Conservation (phyloP, 352 stramenopile species). For the Stephanocyclus meneghinianus region DNA sequence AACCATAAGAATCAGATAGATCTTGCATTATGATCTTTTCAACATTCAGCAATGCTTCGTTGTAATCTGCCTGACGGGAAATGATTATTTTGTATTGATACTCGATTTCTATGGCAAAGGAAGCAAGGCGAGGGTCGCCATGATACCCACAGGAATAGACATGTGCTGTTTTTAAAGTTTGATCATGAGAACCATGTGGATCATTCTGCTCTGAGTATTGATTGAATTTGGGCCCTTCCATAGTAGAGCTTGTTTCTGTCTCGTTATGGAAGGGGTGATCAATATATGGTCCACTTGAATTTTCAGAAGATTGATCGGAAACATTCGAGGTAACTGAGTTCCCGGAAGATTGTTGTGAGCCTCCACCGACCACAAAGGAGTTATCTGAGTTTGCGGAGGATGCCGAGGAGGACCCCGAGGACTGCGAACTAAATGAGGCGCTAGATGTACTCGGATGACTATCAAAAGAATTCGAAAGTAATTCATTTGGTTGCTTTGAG, state of each 20-base stretch:
- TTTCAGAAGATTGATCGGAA: neutral
- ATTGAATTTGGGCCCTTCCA: neutral
- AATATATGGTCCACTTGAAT: neutral
- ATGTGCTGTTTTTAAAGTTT: neutral
- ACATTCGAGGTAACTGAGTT: neutral
- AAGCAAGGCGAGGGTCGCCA: neutral
- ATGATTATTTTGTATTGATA: conserved; percentile 4
- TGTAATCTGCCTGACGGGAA: neutral
- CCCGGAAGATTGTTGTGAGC: neutral
- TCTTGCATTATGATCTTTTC: conserved; percentile 4
- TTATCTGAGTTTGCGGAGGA: neutral
- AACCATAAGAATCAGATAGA: neutral
- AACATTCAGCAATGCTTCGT: neutral
- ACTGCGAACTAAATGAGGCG: neutral
- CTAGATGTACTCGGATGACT: too few relatives aligned
- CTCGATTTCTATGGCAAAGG: neutral
- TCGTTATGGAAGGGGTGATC: neutral
- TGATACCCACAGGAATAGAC: neutral
- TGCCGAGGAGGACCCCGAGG: neutral
- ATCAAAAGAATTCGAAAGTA: neutral
- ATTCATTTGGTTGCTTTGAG: neutral
- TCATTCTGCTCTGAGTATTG: neutral
- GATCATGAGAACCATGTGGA: neutral
- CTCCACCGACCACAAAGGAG: neutral
- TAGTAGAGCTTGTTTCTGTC: neutral